Evolutionary conservation across 2,329 filamentous ascomycete species (phyloP), one percentile per base, ranked within the genome.

Genomic region (Hortaea werneckii): DNA sequence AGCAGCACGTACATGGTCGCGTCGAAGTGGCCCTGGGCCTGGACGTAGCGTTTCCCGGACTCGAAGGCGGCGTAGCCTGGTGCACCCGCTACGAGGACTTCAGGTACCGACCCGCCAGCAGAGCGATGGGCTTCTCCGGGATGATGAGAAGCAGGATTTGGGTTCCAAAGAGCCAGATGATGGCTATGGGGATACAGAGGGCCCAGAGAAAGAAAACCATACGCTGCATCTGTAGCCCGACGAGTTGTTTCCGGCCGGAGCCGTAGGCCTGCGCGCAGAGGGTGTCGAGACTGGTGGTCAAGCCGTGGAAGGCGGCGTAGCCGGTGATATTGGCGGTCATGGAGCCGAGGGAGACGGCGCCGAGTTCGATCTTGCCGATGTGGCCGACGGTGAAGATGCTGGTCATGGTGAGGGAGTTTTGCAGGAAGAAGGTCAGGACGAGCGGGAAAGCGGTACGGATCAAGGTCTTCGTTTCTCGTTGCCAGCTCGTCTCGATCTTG

Each of bases 231-330:
- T 92, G 86, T 45, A 92, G 65, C 1, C 86, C 90, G 48, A 96
- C 90, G 5, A 96, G 77, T 55, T 89, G 85, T 61, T 85, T 94
- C 62, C 84, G 85, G 0, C 90, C 90, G 0, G 86, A 94, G 2
- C 92, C 90, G 61, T 94, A 96, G 0, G 92, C 90, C 65, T 96
- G 90, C 0, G 90, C 80, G 64, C 90, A 95, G 2, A 96, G 79
- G 0, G 90, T 96, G 66, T 96, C 90, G 34, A 96, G 73, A 52
- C 83, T 87, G 4, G 90, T 96, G 1, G 88, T 83, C 10, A 96
- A 74, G n/a, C 88, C 70, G 54, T 72, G 68, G 43, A 70, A 72
- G 10, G 71, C 66, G 1, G 69, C 64, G 48, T 71, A 72, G 1
- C 70, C 70, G 3, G 70, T 73, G 28, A 73, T 72, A 40, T 66